These are phyloP conservation scores for Fraxinus pennsylvanica DNA, from an alignment of 257 asterid species.

Conservation along the genomic window DNA sequence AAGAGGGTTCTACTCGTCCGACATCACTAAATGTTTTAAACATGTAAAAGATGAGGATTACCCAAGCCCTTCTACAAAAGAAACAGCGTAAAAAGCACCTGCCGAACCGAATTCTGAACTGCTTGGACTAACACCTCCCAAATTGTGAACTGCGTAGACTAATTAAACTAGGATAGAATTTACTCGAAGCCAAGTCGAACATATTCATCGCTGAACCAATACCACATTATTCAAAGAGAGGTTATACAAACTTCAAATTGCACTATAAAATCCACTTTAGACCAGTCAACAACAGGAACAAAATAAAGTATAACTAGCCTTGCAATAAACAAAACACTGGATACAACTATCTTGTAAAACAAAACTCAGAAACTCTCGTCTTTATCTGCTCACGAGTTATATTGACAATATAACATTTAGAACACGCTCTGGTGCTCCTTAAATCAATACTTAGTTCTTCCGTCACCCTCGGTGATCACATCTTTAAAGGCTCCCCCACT, in stretches of 20 bases:
- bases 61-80: too few species aligned
- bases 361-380: not conserved
- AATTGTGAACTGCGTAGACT: too few species aligned
- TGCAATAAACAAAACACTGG: not conserved
- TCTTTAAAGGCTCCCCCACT: conserved; percentile 77
- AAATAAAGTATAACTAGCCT: not conserved
- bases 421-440: not conserved
- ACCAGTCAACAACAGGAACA: not conserved
- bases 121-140: too few species aligned
- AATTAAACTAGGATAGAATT: not conserved
- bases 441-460: conserved; percentile 49
- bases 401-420: too few species aligned
- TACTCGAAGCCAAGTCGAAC: not conserved
- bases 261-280: not conserved
- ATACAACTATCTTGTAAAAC: not conserved
- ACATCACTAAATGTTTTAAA: not conserved
- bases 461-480: conserved; percentile 76
- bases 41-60: too few species aligned
- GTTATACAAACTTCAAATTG: not conserved
- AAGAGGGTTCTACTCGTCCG: not conserved
- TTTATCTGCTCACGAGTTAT: not conserved
- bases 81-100: too few species aligned
- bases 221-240: not conserved
- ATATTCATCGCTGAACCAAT: not conserved
- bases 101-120: too few species aligned